Conservation (phyloP, 495 filamentous ascomycete species). For the Penicilliopsis zonata region DNA sequence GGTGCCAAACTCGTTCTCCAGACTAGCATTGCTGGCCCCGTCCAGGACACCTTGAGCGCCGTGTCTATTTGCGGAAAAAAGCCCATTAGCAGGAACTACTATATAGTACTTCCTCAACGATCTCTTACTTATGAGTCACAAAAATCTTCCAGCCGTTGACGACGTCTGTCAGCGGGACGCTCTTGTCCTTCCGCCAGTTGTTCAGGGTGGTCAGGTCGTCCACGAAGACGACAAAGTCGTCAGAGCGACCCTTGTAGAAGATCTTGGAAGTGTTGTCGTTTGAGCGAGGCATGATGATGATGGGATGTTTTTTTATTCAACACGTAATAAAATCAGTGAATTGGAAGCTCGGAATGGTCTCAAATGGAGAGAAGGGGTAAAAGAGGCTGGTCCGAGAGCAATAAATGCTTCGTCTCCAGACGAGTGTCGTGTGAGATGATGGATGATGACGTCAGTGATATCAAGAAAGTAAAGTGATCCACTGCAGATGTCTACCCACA, state of each 20-base stretch:
- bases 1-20: slow-evolving; percentile 86
- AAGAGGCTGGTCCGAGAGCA: slow-evolving; percentile 2
- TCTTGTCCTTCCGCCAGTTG: slow-evolving; percentile 75
- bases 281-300: slow-evolving; percentile 60
- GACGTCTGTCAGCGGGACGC: slow-evolving; percentile 71
- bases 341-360: background rate
- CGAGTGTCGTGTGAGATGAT: slow-evolving; percentile 11
- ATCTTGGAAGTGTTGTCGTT: slow-evolving; percentile 66
- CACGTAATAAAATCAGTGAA: background rate
- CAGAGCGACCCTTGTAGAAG: slow-evolving; percentile 77
- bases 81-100: too few species aligned
- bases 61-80: slow-evolving; percentile 46
- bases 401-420: too few species aligned
- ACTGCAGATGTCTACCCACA: too few species aligned
- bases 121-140: slow-evolving; percentile 81
- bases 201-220: slow-evolving; percentile 59
- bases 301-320: slow-evolving; percentile 1
- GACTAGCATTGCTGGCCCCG: slow-evolving; percentile 52
- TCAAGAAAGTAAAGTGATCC: too few species aligned
- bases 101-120: too few species aligned
- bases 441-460: slow-evolving; percentile 28
- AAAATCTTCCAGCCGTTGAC: slow-evolving; percentile 85
- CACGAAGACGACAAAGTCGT: slow-evolving; percentile 87
- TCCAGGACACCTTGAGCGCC: slow-evolving; percentile 75
- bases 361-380: slow-evolving; percentile 1